These are phyloP conservation scores for Lathyrus tuberosus DNA, from an alignment of 306 rosid species.

Conservation along the genomic window DNA sequence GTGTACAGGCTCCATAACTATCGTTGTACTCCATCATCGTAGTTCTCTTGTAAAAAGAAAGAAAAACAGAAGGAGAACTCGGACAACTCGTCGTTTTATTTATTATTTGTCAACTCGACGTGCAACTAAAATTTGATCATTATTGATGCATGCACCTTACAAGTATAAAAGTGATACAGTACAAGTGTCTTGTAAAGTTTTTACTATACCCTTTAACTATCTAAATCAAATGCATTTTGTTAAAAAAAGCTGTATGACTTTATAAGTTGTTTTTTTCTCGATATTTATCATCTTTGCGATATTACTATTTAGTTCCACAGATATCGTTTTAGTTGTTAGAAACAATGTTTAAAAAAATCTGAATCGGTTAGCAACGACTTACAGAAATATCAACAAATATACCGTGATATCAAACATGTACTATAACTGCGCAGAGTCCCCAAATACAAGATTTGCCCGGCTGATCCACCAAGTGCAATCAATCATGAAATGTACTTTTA, in stretches of 20 bases:
- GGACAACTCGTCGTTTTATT: not conserved
- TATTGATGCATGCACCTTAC: conserved; percentile 10
- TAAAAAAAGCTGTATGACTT: too few species aligned
- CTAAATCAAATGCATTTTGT: too few species aligned
- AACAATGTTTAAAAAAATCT: not conserved
- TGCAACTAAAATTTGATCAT: not conserved
- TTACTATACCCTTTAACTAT: not conserved
- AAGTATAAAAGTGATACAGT: not conserved
- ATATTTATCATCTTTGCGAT: not conserved
- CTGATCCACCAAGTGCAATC: not conserved
- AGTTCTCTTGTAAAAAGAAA: conserved; percentile 36
- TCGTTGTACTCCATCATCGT: conserved; percentile 35
- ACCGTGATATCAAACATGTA: not conserved
- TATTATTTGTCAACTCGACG: not conserved
- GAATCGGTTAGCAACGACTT: too few species aligned
- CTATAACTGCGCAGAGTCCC: too few species aligned
- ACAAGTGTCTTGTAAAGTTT: not conserved
- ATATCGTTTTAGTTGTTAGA: not conserved
- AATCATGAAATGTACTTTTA: not conserved
- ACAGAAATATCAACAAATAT: not conserved
- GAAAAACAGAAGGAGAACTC: conserved; percentile 15
- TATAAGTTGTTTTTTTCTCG: not conserved
- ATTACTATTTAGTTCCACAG: not conserved
- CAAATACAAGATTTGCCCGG: too few species aligned
- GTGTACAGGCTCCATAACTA: conserved; percentile 31